Evolutionary conservation across 495 filamentous ascomycete species (phyloP), one percentile per base, ranked within the genome.

Genomic region (Aspergillus conjunctus): DNA sequence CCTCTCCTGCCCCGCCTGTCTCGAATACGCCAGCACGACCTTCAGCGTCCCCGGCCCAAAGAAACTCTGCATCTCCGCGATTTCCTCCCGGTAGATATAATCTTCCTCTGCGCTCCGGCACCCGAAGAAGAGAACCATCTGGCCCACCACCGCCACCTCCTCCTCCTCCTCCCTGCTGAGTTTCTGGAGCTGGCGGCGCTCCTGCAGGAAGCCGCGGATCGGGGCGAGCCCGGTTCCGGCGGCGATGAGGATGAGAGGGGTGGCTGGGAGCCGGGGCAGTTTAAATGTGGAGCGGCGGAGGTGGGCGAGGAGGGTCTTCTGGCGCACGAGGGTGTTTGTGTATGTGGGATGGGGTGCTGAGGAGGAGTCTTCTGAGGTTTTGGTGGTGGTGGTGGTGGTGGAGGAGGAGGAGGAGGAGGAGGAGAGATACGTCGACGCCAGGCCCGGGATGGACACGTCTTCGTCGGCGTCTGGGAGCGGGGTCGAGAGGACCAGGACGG

Each of bases 361-460:
- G 65, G 49, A 72, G 58, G 37, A 26, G 26, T 26, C 26, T 2
- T 26, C 26, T 2, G 5, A 26, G 26, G 26, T 26, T n/a, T n/a
- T n/a, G n/a, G n/a, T n/a, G n/a, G n/a, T n/a, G n/a, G n/a, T n/a
- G n/a, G n/a, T n/a, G n/a, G n/a, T n/a, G n/a, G n/a, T n/a, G n/a
- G n/a, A n/a, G 26, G 26, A 26, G 26, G 26, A 26, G 26, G 5
- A 5, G 26, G 2, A 26, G 26, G 26, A 2, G 26, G 73, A 67
- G 37, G 78, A 71, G 31, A 83, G 73, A 64, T 81, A 83, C 62
- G 80, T 81, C 7, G 77, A 79, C 15, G 78, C 73, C 10, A 83
- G 60, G 51, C 80, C 79, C 34, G 72, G 71, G 54, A 83, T 64
- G 7, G 66, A 64, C 20, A 75, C 61, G 17, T 58, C 54, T 18